A percentile compares a stretch with the other conserved stretches of the same genome.
phyloP scores from a whole-genome alignment of 106 monocot species.

The Phalaenopsis aphrodite region DNA sequence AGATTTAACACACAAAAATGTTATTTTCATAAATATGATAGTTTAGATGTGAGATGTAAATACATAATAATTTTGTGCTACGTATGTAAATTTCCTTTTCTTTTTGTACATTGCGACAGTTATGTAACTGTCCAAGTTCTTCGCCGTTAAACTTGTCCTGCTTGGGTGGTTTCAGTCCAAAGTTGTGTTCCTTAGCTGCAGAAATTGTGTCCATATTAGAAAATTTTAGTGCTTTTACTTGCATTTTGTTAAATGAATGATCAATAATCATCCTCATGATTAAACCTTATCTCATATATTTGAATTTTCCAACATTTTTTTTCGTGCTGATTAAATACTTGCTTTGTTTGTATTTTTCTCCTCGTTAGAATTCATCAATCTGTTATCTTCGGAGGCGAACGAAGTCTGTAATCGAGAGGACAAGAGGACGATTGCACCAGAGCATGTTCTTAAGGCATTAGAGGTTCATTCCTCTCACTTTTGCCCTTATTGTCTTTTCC shows the following conservation, averaged over 20 bases:
- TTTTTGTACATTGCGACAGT: not conserved
- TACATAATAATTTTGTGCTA: too few species aligned
- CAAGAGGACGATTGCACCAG: conserved; percentile 91
- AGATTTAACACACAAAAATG: too few species aligned
- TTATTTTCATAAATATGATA: too few species aligned
- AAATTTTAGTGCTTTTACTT: not conserved
- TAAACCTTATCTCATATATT: not conserved
- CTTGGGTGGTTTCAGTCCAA: not conserved
- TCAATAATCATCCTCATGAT: not conserved
- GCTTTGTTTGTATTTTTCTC: not conserved
- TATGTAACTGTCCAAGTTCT: not conserved
- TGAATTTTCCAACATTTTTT: not conserved
- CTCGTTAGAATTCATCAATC: conserved; percentile 90
- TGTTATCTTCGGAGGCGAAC: conserved; percentile 93
- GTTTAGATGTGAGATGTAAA: too few species aligned
- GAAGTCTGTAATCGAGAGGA: conserved; percentile 94
- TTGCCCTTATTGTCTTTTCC: not conserved
- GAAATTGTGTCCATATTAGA: not conserved
- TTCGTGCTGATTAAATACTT: not conserved
- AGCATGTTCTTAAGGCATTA: conserved; percentile 96
- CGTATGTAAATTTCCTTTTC: too few species aligned
- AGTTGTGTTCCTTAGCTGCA: not conserved
- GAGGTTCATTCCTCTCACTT: conserved; percentile 34
- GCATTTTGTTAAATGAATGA: not conserved
- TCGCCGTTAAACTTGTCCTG: not conserved